A percentile compares a stretch with the other conserved stretches of the same genome.
Evolutionary conservation across 176 grass and related monocot genomes (phyloP).

Genomic region (Carex parvula): DNA sequence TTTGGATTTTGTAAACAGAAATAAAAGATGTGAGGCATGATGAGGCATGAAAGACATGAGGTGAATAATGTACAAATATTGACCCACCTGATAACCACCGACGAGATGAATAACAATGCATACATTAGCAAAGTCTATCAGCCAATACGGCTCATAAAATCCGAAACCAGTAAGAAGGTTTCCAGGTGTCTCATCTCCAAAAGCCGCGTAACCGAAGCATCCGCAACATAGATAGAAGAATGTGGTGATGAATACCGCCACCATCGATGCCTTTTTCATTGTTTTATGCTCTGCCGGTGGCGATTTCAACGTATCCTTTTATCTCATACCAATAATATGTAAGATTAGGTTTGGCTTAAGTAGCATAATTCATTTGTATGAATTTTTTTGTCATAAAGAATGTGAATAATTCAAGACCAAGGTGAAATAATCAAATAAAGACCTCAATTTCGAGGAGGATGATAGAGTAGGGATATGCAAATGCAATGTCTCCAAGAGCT

Average conservation of each 20-base stretch:
- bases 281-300: slow-evolving; percentile 59
- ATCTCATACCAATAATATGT: neutral
- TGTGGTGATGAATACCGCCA: slow-evolving; percentile 47
- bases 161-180: slow-evolving; percentile 86
- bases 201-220: slow-evolving; percentile 78
- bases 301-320: slow-evolving; percentile 72
- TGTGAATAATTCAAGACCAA: neutral
- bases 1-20: too few relatives aligned
- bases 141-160: slow-evolving; percentile 92
- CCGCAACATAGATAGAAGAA: slow-evolving; percentile 81
- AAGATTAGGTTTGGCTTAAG: neutral
- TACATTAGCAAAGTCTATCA: slow-evolving; percentile 72
- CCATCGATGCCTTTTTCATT: slow-evolving; percentile 62
- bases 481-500: slow-evolving; percentile 79
- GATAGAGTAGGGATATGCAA: slow-evolving; percentile 78
- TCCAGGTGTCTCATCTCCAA: slow-evolving; percentile 71
- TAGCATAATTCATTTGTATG: neutral
- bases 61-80: neutral
- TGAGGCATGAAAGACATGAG: too few relatives aligned
- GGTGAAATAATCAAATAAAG: neutral
- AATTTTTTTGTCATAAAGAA: neutral
- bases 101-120: slow-evolving; percentile 62
- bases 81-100: slow-evolving; percentile 66
- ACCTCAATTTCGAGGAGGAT: slow-evolving; percentile 81
- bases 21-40: too few relatives aligned